phyloP scores from a whole-genome alignment of 1,139 yeast genomes.

The Nakaseomyces kungkrabaensis region DNA sequence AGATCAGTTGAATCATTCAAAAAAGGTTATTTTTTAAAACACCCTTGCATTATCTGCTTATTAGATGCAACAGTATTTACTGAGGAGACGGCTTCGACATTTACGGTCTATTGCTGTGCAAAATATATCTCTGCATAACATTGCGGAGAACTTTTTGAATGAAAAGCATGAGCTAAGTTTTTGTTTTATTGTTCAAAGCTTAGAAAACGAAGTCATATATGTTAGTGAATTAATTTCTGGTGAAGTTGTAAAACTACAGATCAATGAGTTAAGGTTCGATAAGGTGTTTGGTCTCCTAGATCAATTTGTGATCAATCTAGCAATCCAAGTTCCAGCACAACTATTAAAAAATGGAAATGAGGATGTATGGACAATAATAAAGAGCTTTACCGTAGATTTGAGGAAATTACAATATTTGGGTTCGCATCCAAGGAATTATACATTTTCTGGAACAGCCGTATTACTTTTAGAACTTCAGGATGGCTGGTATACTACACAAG shows the following conservation, averaged over 20 bases:
- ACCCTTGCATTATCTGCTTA: not conserved
- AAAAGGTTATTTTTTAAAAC: not conserved
- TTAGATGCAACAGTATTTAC: slow-evolving; percentile 6
- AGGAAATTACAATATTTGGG: slow-evolving; percentile 11
- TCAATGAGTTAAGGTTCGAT: slow-evolving; percentile 19
- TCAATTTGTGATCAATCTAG: slow-evolving; percentile 14
- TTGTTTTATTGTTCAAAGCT: slow-evolving; percentile 18
- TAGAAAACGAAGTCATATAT: slow-evolving; percentile 15
- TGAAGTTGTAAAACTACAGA: slow-evolving; percentile 11
- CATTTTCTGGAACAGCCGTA: slow-evolving; percentile 4
- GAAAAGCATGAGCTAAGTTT: slow-evolving; percentile 10
- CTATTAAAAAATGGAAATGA: slow-evolving; percentile 3
- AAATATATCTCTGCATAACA: slow-evolving; percentile 10
- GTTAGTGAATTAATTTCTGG: slow-evolving; percentile 23
- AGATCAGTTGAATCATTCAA: too few relatives aligned
- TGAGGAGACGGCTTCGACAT: slow-evolving; percentile 21
- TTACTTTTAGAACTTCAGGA: slow-evolving; percentile 13
- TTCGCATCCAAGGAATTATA: slow-evolving; percentile 4
- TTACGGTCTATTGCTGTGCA: slow-evolving; percentile 17
- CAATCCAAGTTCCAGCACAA: slow-evolving; percentile 16
- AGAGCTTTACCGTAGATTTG: slow-evolving; percentile 12
- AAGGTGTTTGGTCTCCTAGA: slow-evolving; percentile 7
- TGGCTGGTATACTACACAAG: slow-evolving; percentile 15
- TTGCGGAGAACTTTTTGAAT: slow-evolving; percentile 1
- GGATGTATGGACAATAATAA: slow-evolving; percentile 16